These are phyloP conservation scores for Nemania sp. DNA, from an alignment of 2,329 filamentous ascomycete species.

Conservation along the genomic window DNA sequence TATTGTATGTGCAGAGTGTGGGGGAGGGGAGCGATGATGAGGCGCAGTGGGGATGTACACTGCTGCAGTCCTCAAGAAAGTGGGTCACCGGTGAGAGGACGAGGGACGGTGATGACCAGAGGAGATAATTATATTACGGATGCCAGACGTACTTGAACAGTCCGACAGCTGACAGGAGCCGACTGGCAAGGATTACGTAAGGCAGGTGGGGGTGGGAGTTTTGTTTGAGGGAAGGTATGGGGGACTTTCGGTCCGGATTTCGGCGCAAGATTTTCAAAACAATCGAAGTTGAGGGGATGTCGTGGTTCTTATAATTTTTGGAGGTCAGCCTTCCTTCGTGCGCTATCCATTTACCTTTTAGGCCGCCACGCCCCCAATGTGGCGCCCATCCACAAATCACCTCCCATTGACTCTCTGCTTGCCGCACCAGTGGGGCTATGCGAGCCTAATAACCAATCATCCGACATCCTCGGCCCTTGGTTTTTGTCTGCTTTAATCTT, in stretches of 20 bases:
- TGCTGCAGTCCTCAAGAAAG: conserved; percentile 9
- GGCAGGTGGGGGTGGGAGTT: conserved; percentile 47
- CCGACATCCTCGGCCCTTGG: conserved; percentile 42
- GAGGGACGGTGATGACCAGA: conserved; percentile 24
- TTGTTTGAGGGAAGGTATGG: conserved; percentile 46
- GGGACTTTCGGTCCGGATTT: conserved; percentile 67
- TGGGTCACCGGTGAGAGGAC: conserved; percentile 23
- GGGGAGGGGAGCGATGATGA: background rate
- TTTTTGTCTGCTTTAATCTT: conserved; percentile 47
- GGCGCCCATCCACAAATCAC: conserved; percentile 49
- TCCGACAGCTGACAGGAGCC: conserved; percentile 44
- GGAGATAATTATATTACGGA: conserved; percentile 32
- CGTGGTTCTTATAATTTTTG: conserved; percentile 69
- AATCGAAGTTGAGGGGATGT: conserved; percentile 64
- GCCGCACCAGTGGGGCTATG: conserved; percentile 48
- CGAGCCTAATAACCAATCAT: conserved; percentile 45
- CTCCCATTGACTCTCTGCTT: conserved; percentile 42
- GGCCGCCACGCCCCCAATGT: conserved; percentile 50
- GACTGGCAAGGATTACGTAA: conserved; percentile 42
- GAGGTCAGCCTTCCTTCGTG: conserved; percentile 45
- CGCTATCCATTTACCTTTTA: conserved; percentile 46
- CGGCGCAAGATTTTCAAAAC: conserved; percentile 64
- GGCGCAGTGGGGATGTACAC: conserved; percentile 1
- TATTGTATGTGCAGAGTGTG: conserved; percentile 18
- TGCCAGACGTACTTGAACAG: conserved; percentile 47